Percentiles rank a stretch among this genome's conserved stretches.
Conservation (phyloP, 768 basidiomycete genomes). For the Russula foetens region DNA sequence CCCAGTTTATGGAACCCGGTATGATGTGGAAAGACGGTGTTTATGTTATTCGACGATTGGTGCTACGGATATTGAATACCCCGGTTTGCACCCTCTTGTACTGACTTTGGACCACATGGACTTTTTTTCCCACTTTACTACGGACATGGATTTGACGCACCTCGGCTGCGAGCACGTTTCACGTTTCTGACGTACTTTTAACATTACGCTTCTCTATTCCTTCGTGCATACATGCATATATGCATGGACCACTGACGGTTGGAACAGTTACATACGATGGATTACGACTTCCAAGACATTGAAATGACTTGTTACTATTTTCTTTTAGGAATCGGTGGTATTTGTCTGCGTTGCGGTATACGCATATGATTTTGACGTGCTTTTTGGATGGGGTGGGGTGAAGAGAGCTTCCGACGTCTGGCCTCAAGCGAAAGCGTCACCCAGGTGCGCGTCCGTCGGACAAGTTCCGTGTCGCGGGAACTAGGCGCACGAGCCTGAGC, state of each 20-base stretch:
- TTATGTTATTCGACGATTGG: not conserved
- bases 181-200: slow-evolving; percentile 4
- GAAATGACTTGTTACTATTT: not conserved
- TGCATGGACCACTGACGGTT: slow-evolving; percentile 7
- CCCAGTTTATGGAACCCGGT: not conserved
- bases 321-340: not conserved
- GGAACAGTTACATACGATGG: slow-evolving; percentile 6
- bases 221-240: not conserved
- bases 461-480: not conserved
- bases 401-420: not conserved
- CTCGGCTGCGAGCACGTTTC: slow-evolving; percentile 15
- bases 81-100: not conserved
- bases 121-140: not conserved
- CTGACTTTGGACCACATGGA: not conserved
- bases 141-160: not conserved
- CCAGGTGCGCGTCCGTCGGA: not conserved
- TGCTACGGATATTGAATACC: not conserved
- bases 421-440: not conserved
- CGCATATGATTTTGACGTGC: not conserved
- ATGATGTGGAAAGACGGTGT: not conserved
- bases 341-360: not conserved
- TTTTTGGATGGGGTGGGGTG: not conserved
- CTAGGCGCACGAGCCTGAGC: not conserved
- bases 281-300: not conserved
- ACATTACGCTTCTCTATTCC: not conserved